A percentile compares a stretch with the other conserved stretches of the same genome.
Conservation (phyloP, 495 filamentous ascomycete genomes). For the Lineolata rhizophorae region DNA sequence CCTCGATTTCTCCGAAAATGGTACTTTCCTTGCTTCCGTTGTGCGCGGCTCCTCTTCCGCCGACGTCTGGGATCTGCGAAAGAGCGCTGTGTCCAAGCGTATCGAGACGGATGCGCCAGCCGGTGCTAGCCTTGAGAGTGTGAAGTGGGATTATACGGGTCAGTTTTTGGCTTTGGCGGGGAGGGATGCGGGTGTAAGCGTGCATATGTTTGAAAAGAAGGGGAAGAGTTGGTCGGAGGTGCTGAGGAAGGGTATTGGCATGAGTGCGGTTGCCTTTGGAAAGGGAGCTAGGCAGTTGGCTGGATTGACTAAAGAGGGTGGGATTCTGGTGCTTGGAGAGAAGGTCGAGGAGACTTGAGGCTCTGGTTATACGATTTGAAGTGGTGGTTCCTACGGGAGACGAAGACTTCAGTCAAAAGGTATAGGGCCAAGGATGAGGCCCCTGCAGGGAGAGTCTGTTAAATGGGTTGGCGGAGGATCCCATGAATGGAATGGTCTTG, state of each 20-base stretch:
- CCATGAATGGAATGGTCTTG: too few relatives aligned
- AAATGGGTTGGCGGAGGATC: too few relatives aligned
- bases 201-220: constrained; percentile 69
- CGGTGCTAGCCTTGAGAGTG: constrained; percentile 59
- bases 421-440: too few relatives aligned
- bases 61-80: constrained; percentile 79
- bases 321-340: too few relatives aligned
- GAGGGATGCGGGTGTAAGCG: constrained; percentile 50
- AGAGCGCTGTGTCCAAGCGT: constrained; percentile 50
- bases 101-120: too few relatives aligned
- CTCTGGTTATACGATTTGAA: too few relatives aligned
- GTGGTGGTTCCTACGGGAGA: too few relatives aligned
- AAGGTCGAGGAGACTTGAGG: too few relatives aligned
- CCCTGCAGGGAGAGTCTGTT: too few relatives aligned
- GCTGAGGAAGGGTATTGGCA: constrained; percentile 48
- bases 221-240: constrained; percentile 79
- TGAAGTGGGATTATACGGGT: constrained; percentile 85
- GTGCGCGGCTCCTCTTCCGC: constrained; percentile 50
- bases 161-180: constrained; percentile 78
- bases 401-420: too few relatives aligned
- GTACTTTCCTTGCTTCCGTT: constrained; percentile 77
- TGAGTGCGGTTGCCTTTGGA: constrained; percentile 58
- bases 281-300: constrained; percentile 49
- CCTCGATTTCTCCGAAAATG: constrained; percentile 85
- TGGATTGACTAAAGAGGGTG: constrained; percentile 49